These are phyloP conservation scores for Aspergillus homomorphus DNA, from an alignment of 495 filamentous ascomycete species.

Conservation along the genomic window DNA sequence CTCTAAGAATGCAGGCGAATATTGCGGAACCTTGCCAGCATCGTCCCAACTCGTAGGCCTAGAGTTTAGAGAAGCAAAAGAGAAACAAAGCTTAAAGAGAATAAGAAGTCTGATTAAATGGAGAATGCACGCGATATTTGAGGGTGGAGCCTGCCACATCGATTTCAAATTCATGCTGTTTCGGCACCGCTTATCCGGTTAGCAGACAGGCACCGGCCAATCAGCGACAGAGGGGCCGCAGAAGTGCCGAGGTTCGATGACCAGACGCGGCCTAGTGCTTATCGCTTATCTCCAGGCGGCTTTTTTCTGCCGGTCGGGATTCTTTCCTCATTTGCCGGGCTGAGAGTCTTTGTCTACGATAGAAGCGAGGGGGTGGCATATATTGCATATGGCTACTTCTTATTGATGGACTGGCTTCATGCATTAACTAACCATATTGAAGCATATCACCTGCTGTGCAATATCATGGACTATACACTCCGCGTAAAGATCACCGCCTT, in stretches of 20 bases:
- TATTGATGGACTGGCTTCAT: not conserved
- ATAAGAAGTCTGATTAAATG: not conserved
- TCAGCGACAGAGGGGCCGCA: not conserved
- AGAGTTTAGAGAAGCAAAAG: not conserved
- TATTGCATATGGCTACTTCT: too few relatives aligned
- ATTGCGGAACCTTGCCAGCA: not conserved
- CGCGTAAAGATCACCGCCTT: slow-evolving; percentile 48
- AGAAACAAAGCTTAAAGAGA: not conserved
- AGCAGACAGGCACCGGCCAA: not conserved
- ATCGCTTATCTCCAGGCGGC: not conserved
- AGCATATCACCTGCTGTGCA: not conserved
- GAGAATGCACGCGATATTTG: not conserved
- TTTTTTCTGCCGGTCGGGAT: not conserved
- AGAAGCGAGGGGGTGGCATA: not conserved
- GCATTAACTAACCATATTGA: not conserved
- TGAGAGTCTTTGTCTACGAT: too few relatives aligned
- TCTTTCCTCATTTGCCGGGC: not conserved
- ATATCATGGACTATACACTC: slow-evolving; percentile 7
- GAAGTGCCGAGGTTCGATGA: not conserved
- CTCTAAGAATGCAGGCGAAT: not conserved
- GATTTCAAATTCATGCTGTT: not conserved
- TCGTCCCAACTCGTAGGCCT: not conserved
- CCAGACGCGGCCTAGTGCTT: not conserved
- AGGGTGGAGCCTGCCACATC: not conserved
- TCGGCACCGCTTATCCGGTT: not conserved